Evolutionary conservation across 257 asterid genomes (phyloP), one percentile per base, ranked within the genome.

Genomic region (Leptodermis oblonga): DNA sequence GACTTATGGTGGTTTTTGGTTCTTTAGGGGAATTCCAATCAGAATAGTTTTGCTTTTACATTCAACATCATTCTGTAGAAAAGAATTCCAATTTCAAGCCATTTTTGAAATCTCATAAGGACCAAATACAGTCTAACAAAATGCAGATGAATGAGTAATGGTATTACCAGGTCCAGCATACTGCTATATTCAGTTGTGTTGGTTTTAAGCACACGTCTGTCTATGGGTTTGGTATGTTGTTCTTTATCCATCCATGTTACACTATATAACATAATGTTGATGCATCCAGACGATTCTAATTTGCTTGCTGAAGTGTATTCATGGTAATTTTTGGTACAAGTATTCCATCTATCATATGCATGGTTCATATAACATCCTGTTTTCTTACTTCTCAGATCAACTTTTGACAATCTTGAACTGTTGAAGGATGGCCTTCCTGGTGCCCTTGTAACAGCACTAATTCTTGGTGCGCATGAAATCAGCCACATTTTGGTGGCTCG

Each of bases 341-440:
- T 18, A 28, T 49, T 39, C 48, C 25, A 39, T 48, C 52, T 60
- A 4, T 41, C 15, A 33, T 18, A 45, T 70, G 33, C 14, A 59
- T 23, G 43, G 39, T 31, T 59, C 22, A 67, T 26, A 28, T 58
- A 26, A 43, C 8, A 58, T 22, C 30, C 36, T 49, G n/a, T 59
- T 42, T 33, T 69, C 65, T 82, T 61, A 62, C 73, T 54, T 70
- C 73, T 54, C 94, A 93, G 99, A 76, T 88, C 95, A 72, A 76
- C 83, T 74, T 77, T 87, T 52, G 92, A 90, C 78, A 85, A 90
- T 74, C 78, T 78, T 37, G 92, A 87, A 70, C 82, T 86, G 82
- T 80, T 90, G 86, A 78, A 81, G 79, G 74, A 79, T 69, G 99
- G 99, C 72, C 85, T 93, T 76, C 95, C 96, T 31, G 99, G 99